Evolutionary conservation across 1,139 yeast genomes (phyloP), one percentile per base, ranked within the genome.

Genomic region (Scheffersomyces titani): DNA sequence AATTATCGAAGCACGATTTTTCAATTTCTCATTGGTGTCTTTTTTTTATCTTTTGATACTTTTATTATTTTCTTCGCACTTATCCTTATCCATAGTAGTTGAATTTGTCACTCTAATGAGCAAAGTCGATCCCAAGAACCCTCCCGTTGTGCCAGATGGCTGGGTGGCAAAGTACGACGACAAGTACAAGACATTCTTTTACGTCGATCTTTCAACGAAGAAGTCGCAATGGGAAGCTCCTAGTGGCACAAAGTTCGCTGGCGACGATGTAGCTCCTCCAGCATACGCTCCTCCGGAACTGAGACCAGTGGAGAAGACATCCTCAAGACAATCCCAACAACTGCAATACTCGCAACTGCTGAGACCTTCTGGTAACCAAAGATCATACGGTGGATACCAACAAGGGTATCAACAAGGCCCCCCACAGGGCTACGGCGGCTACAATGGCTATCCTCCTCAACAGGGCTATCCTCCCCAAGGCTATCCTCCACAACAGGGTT

Each of bases 151-250:
- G 6, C 92, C 93, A 6, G 75, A 76, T 5, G 98, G 98, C 3
- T 93, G 97, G 97, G 74, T 88, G 49, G 96, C 97, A 13, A 89
- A 89, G 57, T 92, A 82, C 73, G 98, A 93, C 70, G 88, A 87
- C 16, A 83, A 88, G 62, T 93, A 93, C 75, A 82, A 84, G 62
- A 88, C 90, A 19, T 88, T 87, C 86, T 89, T 82, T 71, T 93
- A 88, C 66, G 97, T 93, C 22, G 80, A 92, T 65, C 74, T 89
- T 63, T 66, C 78, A 19, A 83, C 91, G n/a, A 88, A 90, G 60
- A 77, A 84, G 63, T 90, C 97, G 0, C 97, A 92, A 71, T 93
- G 98, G 98, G 97, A 91, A 55, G 84, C 87, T 16, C 98, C 98
- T 3, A 59, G 66, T 7, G 92, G 90, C 0, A 84, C 91, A 0